Evolutionary conservation across 2,329 filamentous ascomycete species (phyloP), one percentile per base, ranked within the genome.

Genomic region (Xylariaceae sp.): DNA sequence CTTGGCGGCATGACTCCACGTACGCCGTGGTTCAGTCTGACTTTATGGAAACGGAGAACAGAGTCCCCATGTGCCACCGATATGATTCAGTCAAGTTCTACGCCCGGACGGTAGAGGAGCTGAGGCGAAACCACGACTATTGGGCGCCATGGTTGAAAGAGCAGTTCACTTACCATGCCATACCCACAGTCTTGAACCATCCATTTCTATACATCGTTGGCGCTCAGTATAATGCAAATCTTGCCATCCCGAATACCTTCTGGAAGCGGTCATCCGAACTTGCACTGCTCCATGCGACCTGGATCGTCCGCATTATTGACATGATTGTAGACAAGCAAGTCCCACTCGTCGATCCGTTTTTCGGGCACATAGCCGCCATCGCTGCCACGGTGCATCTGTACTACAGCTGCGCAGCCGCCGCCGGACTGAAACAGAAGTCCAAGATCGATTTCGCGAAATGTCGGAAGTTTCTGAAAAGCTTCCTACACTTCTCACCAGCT

Each of bases 31-130:
- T 60, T 19, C 58, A 60, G 44, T 58, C 58, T 11, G 58, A 60
- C 48, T 60, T 60, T 6, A 55, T 60, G 55, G 58, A 60, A 47
- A 60, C 58, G 11, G 58, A 60, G 35, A 60, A 60, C 46, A 55
- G 58, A 43, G 54, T 60, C n/a, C 58, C 58, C n/a, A 58, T 60
- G 44, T 58, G 58, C 42, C 58, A 60, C 46, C 52, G 58, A 54
- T 60, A 60, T 42, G 58, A 60, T 45, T 60, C 58, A 9, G 53
- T 60, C 53, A 60, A 60, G 45, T 60, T 60, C 50, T 60, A 60
- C 35, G 58, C 53, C 9, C 58, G 58, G 4, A 58, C 58, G 6
- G 55, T 58, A 4, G 58, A 60, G 7, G 58, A 60, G 42, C 9
- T 60, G 9, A 56, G 50, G 34, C 41, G 53, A 34, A 58, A 58